phyloP scores from a whole-genome alignment of 345 rosid genomes.

The Adansonia digitata region DNA sequence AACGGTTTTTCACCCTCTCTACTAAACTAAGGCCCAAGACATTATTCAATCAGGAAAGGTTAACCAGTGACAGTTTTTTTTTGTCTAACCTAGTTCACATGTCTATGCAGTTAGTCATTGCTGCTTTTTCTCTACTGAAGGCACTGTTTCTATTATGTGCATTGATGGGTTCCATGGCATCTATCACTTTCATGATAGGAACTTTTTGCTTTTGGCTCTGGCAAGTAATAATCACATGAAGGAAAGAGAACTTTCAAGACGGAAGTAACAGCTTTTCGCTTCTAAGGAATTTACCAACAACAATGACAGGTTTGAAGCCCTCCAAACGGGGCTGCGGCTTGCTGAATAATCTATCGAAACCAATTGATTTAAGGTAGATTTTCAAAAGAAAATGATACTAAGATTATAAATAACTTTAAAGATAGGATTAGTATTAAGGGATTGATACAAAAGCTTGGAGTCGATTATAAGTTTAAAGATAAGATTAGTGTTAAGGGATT shows the following conservation, averaged over 20 bases:
- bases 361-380: not conserved
- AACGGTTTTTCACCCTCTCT: too few relatives aligned
- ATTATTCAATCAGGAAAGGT: not conserved
- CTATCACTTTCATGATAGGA: not conserved
- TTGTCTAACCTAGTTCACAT: not conserved
- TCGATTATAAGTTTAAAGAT: too few relatives aligned
- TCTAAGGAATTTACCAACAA: too few relatives aligned
- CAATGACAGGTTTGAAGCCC: too few relatives aligned
- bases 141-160: not conserved
- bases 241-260: not conserved
- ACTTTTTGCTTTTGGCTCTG: not conserved
- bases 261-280: not conserved
- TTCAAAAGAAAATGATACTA: too few relatives aligned
- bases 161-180: not conserved
- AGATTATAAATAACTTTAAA: too few relatives aligned
- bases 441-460: too few relatives aligned
- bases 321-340: too few relatives aligned
- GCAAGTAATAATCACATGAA: not conserved
- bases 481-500: too few relatives aligned
- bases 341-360: too few relatives aligned
- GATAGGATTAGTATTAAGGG: too few relatives aligned
- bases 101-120: not conserved
- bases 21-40: not conserved
- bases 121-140: not conserved
- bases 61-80: not conserved